These are phyloP conservation scores for Didymella pinodella DNA, from an alignment of 2,329 filamentous ascomycete genomes.

Conservation along the genomic window DNA sequence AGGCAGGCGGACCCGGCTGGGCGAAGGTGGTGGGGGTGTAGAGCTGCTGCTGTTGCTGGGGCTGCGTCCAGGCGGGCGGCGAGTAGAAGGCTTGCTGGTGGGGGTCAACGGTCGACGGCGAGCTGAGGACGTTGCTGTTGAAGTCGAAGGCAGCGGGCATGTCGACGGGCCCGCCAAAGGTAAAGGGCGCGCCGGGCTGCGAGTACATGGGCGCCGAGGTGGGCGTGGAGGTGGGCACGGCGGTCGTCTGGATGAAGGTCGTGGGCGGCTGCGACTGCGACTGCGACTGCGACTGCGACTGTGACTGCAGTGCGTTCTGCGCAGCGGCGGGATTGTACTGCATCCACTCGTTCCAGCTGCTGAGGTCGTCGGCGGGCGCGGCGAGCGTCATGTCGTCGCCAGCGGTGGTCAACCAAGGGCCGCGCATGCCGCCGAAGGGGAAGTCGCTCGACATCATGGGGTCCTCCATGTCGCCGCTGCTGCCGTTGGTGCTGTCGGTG, in stretches of 20 bases:
- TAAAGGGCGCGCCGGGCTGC: constrained; percentile 38
- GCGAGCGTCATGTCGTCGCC: constrained; percentile 45
- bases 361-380: constrained; percentile 41
- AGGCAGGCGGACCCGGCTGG: constrained; percentile 36
- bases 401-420: constrained; percentile 47
- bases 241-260: constrained; percentile 39
- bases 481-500: constrained; percentile 14
- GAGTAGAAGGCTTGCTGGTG: constrained; percentile 42
- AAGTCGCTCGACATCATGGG: constrained; percentile 48
- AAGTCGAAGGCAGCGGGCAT: constrained; percentile 48
- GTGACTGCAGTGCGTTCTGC: constrained; percentile 31
- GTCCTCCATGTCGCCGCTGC: constrained; percentile 41
- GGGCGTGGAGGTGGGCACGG: constrained; percentile 31
- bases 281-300: constrained; percentile 32
- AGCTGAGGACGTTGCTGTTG: constrained; percentile 41
- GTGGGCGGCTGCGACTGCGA: constrained; percentile 37
- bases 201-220: constrained; percentile 34
- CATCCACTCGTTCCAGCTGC: constrained; percentile 59
- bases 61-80: constrained; percentile 43
- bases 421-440: constrained; percentile 43
- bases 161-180: constrained; percentile 46
- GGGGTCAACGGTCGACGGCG: constrained; percentile 39
- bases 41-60: constrained; percentile 33
- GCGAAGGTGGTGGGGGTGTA: constrained; percentile 39
- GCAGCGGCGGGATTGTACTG: constrained; percentile 55